Conservation (phyloP, 306 rosid species). For the Inga leiocalycina region DNA sequence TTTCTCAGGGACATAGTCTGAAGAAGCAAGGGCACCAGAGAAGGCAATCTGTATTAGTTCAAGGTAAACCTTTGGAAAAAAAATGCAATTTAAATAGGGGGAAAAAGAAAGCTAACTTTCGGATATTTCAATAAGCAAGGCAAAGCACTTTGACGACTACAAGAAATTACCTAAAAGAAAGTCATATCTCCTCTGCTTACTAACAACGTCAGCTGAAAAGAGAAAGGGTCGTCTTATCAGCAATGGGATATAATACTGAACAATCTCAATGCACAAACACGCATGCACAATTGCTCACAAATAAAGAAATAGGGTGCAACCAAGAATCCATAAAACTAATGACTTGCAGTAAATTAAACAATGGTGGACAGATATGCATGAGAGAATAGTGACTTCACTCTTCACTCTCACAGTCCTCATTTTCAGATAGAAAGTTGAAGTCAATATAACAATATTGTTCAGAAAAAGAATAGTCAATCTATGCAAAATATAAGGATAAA, state of each 20-base stretch:
- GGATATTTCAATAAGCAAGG: constrained; percentile 7
- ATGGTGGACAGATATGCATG: constrained; percentile 17
- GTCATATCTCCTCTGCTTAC: constrained; percentile 69
- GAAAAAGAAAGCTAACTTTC: neutral
- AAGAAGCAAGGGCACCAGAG: constrained; percentile 6
- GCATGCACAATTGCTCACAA: neutral
- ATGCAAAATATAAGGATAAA: neutral
- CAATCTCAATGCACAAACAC: constrained; percentile 20
- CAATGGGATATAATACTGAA: constrained; percentile 23
- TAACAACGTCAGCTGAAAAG: constrained; percentile 77
- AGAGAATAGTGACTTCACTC: constrained; percentile 14
- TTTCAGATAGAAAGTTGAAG: neutral
- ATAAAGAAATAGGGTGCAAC: neutral
- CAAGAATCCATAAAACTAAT: constrained; percentile 12
- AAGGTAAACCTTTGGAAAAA: neutral
- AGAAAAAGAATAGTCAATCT: constrained; percentile 12
- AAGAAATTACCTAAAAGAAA: constrained; percentile 78
- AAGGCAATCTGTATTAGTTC: constrained; percentile 5
- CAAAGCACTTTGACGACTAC: constrained; percentile 17
- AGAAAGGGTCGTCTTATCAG: constrained; percentile 25
- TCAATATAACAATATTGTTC: constrained; percentile 12
- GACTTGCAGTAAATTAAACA: constrained; percentile 19
- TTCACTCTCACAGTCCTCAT: constrained; percentile 2
- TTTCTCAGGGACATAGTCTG: constrained; percentile 62
- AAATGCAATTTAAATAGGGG: neutral